Conservation (phyloP, 2,329 filamentous ascomycete species). For the Aspergillus fumigatus region DNA sequence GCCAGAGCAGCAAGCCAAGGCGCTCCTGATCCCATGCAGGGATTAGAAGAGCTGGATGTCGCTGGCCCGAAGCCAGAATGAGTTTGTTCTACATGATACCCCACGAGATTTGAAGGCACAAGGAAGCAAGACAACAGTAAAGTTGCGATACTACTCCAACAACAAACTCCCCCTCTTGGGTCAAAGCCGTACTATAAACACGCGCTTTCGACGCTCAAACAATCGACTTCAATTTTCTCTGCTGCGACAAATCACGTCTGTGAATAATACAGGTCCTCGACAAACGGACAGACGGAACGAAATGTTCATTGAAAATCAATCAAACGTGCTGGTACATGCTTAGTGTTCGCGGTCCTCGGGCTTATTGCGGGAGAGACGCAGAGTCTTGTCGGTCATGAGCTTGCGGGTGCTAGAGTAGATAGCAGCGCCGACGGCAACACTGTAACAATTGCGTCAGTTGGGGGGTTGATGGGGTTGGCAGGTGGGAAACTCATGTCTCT, state of each 20-base stretch:
- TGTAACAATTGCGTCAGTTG: constrained; percentile 30
- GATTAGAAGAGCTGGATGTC: constrained; percentile 85
- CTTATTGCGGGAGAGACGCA: constrained; percentile 75
- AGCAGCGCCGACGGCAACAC: constrained; percentile 69
- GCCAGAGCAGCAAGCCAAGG: constrained; percentile 49
- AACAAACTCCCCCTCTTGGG: constrained; percentile 20
- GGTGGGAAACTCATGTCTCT: constrained; percentile 8
- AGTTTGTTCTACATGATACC: constrained; percentile 25
- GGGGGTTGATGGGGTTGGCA: constrained; percentile 11
- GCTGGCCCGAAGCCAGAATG: constrained; percentile 80
- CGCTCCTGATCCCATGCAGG: constrained; percentile 87
- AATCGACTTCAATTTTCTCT: constrained; percentile 14
- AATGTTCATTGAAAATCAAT: constrained; percentile 28
- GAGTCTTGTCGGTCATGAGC: constrained; percentile 83
- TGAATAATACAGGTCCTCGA: constrained; percentile 28
- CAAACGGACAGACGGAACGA: constrained; percentile 11
- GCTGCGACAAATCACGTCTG: constrained; percentile 21
- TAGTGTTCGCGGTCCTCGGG: constrained; percentile 38
- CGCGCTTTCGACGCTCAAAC: constrained; percentile 17
- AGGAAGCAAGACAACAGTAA: constrained; percentile 22
- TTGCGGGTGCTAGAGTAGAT: constrained; percentile 78
- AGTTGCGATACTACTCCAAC: constrained; percentile 25
- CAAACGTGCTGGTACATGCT: constrained; percentile 32
- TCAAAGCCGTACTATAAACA: constrained; percentile 37
- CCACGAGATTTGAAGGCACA: constrained; percentile 17